Conservation (phyloP, 2,329 filamentous ascomycete species). For the Raffaelea ambrosiae region DNA sequence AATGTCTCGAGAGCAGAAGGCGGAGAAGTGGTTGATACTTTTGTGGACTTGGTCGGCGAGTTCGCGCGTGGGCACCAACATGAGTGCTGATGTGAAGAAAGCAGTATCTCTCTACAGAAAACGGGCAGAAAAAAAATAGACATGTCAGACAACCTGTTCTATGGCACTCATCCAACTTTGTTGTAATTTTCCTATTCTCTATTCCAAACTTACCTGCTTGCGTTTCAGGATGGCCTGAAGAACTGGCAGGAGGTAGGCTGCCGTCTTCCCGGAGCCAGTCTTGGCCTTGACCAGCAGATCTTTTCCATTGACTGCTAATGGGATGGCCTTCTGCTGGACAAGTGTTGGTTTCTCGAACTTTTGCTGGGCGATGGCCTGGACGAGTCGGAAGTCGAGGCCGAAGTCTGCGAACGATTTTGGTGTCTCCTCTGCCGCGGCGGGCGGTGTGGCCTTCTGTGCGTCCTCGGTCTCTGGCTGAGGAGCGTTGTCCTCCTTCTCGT, state of each 20-base stretch:
- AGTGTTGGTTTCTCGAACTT: conserved; percentile 81
- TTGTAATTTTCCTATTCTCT: background rate
- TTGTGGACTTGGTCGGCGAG: conserved; percentile 86
- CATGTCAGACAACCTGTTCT: too few relatives aligned
- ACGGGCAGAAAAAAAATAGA: background rate
- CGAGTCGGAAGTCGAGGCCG: conserved; percentile 72
- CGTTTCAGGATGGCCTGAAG: conserved; percentile 73
- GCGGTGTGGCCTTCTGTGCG: conserved; percentile 2
- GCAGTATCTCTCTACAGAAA: conserved; percentile 35
- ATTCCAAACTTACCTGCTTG: conserved; percentile 37
- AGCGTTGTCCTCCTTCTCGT: conserved; percentile 3
- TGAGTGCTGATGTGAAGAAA: conserved; percentile 61
- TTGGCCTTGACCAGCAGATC: conserved; percentile 89
- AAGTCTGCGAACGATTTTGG: conserved; percentile 61
- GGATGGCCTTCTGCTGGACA: conserved; percentile 81
- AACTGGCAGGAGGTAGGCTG: conserved; percentile 89
- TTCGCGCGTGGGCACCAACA: conserved; percentile 90
- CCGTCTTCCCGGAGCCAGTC: conserved; percentile 94
- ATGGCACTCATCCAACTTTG: too few relatives aligned
- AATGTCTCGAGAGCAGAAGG: conserved; percentile 79
- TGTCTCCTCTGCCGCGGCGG: conserved; percentile 19
- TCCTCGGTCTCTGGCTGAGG: background rate
- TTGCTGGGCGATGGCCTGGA: conserved; percentile 78
- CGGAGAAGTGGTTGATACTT: conserved; percentile 64
- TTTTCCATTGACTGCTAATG: conserved; percentile 75